Evolutionary conservation across 805 yeast genomes (phyloP), one percentile per base, ranked within the genome.

Genomic region (Yamadazyma nakazawae): DNA sequence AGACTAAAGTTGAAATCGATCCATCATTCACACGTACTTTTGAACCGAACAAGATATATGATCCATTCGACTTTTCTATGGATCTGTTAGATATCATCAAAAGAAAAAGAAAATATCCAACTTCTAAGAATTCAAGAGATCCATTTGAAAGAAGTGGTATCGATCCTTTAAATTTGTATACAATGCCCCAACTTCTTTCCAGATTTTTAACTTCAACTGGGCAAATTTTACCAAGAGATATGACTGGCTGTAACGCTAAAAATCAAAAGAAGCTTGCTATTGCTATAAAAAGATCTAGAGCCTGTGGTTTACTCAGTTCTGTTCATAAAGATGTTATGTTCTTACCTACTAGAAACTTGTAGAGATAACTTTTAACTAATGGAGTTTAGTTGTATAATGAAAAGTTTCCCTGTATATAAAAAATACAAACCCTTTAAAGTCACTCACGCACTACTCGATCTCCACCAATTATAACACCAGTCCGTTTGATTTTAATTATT

Each of bases 221-320:
- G 14, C 82, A 81, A 58, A 88, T 90, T 37, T 67, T 82, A 43
- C 87, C 89, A 17, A 77, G 92, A 49, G 80, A 81, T 44, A 79
- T 81, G 13, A 82, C 89, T 2, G 90, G 92, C 4, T 75, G 88
- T 51, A 76, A 71, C 34, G 76, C 77, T 10, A 74, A 71, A 53
- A 86, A 85, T 58, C 96, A 90, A 61, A 81, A 80, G 58, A 74
- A 77, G 55, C 66, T 90, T 55, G 74, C 90, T 1, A 85, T 80
- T 56, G 95, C 96, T 14, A 76, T 90, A 39, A 82, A 86, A 60
- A 77, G 96, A 55, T 83, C 91, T 13, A 80, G 92, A 60, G 82
- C 85, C 3, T 81, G 85, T 45, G 97, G 97, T 0, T 73, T 89
- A 50, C 70, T 90, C 62, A 82, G 94, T 37, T 72, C 82, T 50